Conservation (phyloP, 192 early-diverging fungal species). For the Radiomyces spectabilis region DNA sequence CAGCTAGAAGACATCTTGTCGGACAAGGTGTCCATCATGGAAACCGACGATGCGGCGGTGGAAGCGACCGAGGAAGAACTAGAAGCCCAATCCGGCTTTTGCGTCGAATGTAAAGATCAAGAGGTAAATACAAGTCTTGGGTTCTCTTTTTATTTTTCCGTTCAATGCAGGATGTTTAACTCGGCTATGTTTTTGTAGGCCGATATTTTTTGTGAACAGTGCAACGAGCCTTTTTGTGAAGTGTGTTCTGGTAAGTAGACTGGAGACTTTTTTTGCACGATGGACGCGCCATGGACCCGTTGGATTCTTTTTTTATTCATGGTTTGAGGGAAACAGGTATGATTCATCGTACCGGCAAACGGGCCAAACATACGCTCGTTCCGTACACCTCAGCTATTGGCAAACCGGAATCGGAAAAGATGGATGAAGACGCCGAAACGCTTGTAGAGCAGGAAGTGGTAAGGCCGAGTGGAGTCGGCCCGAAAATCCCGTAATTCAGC, state of each 20-base stretch:
- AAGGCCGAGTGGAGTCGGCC: too few relatives aligned
- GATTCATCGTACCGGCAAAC: slow-evolving; percentile 75
- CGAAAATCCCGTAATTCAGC: too few relatives aligned
- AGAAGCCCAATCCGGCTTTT: slow-evolving; percentile 61
- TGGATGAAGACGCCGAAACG: not conserved
- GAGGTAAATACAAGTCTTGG: slow-evolving; percentile 23
- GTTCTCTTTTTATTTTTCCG: not conserved
- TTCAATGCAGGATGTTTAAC: not conserved
- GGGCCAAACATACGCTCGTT: slow-evolving; percentile 44
- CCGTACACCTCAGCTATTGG: not conserved
- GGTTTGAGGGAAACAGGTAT: slow-evolving; percentile 30
- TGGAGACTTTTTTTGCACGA: not conserved
- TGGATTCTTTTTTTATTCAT: not conserved
- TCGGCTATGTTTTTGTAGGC: slow-evolving; percentile 27
- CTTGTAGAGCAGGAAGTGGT: slow-evolving; percentile 4
- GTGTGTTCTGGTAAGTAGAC: slow-evolving; percentile 62
- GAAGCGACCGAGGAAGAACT: slow-evolving; percentile 8
- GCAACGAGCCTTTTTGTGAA: slow-evolving; percentile 83
- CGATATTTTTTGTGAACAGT: slow-evolving; percentile 69
- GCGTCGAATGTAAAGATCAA: slow-evolving; percentile 85
- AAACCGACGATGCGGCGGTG: slow-evolving; percentile 9
- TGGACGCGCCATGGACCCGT: not conserved
- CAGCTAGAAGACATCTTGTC: slow-evolving; percentile 33
- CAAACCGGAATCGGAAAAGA: slow-evolving; percentile 20
- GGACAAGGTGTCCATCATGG: slow-evolving; percentile 29